Evolutionary conservation across 2,329 filamentous ascomycete genomes (phyloP).

Genomic region (Rhynchosporium secalis): DNA sequence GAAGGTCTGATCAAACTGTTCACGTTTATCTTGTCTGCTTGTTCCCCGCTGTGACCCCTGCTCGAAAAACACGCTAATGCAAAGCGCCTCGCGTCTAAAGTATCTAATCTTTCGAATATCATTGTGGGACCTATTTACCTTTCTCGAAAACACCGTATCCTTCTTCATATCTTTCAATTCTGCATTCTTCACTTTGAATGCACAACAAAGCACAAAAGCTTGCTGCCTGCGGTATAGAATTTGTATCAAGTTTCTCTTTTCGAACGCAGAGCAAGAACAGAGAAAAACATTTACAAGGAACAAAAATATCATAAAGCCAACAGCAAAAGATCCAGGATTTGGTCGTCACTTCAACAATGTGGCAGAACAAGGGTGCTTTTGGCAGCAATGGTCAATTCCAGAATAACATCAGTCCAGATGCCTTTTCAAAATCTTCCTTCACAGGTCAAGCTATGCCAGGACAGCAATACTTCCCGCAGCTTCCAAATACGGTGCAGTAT

Average conservation of each 20-base stretch:
- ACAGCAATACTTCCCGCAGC: constrained; percentile 30
- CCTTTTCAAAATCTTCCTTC: constrained; percentile 24
- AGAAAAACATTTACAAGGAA: background rate
- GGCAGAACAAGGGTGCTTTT: constrained; percentile 31
- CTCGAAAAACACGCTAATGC: background rate
- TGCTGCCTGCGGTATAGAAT: background rate
- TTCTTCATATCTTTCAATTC: background rate
- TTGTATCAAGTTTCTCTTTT: background rate
- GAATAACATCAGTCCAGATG: constrained; percentile 35
- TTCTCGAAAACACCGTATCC: background rate
- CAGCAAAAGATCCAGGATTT: background rate
- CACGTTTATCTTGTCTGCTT: background rate
- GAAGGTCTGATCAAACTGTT: background rate
- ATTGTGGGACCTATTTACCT: background rate
- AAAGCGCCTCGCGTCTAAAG: constrained; percentile 5
- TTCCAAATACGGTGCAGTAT: constrained; percentile 25
- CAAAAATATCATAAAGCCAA: background rate
- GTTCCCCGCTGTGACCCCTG: background rate
- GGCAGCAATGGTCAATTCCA: constrained; percentile 31
- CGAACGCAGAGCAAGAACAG: background rate
- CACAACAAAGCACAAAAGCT: background rate
- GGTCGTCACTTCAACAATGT: constrained; percentile 5
- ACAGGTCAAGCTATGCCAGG: constrained; percentile 16
- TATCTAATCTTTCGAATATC: too few species aligned
- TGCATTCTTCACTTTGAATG: background rate